phyloP scores from a whole-genome alignment of 1,284 basidiomycete species.

The Ustilago sp. region DNA sequence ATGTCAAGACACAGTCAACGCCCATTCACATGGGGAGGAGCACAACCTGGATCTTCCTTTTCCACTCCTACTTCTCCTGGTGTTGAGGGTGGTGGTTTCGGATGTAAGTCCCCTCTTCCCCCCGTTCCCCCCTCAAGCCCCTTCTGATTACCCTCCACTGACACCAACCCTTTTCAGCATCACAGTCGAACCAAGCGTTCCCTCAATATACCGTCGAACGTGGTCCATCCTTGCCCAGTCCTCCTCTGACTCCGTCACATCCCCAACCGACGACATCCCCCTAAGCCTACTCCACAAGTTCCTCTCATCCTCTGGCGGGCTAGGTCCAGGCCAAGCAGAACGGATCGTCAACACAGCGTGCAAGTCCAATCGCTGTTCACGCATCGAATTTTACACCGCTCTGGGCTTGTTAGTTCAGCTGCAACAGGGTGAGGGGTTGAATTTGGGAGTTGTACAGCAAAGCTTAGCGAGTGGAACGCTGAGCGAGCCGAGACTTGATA shows the following conservation, averaged over 20 bases:
- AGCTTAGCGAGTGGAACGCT: constrained; percentile 20
- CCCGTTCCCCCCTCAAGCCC: background rate
- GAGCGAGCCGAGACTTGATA: constrained; percentile 16
- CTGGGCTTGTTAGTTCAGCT: constrained; percentile 31
- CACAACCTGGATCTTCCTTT: constrained; percentile 31
- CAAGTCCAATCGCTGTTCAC: constrained; percentile 37
- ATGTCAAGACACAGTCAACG: constrained; percentile 38
- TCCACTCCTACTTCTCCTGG: constrained; percentile 24
- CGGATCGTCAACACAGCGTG: constrained; percentile 43
- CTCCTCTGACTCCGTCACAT: constrained; percentile 6
- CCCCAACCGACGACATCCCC: constrained; percentile 25
- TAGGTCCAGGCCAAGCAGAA: constrained; percentile 20
- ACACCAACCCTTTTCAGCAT: background rate
- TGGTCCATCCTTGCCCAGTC: constrained; percentile 6
- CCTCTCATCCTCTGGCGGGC: constrained; percentile 28
- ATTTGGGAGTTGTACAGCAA: constrained; percentile 13
- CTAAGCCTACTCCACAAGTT: constrained; percentile 38
- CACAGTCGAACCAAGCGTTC: constrained; percentile 39
- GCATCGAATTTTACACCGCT: constrained; percentile 39
- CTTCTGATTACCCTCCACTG: background rate
- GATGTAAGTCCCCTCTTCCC: constrained; percentile 21
- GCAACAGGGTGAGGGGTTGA: constrained; percentile 34
- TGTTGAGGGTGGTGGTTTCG: constrained; percentile 23
- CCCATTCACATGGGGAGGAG: constrained; percentile 45
- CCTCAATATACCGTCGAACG: constrained; percentile 25